Conservation (phyloP, 768 basidiomycete genomes). For the Tricholoma sp. region DNA sequence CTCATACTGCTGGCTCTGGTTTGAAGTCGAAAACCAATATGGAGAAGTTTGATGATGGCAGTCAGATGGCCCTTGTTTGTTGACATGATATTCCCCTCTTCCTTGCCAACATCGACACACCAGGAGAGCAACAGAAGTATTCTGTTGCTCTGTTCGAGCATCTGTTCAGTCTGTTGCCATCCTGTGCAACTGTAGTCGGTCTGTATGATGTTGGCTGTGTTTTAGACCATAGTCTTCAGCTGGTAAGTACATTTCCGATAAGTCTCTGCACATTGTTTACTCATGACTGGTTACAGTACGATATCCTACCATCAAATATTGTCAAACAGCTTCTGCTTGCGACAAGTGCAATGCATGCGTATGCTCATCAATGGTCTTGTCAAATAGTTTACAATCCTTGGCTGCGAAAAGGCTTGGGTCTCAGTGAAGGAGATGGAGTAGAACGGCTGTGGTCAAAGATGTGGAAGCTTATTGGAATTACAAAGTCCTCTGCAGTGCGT, state of each 20-base stretch:
- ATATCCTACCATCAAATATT: constrained; percentile 18
- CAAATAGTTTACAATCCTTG: constrained; percentile 28
- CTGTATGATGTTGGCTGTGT: constrained; percentile 33
- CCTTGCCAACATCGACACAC: constrained; percentile 33
- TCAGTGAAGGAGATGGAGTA: constrained; percentile 28
- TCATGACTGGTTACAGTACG: constrained; percentile 14
- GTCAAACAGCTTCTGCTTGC: constrained; percentile 20
- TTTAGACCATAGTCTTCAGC: constrained; percentile 21
- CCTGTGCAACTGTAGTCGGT: constrained; percentile 17
- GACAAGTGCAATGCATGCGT: constrained; percentile 33
- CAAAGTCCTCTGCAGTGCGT: constrained; percentile 27
- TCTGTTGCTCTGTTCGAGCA: constrained; percentile 27
- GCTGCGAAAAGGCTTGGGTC: constrained; percentile 19
- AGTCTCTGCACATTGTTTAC: neutral
- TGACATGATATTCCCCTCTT: constrained; percentile 31
- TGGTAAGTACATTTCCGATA: constrained; percentile 16
- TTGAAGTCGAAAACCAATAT: constrained; percentile 15
- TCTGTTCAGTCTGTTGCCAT: constrained; percentile 23
- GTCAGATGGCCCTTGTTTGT: constrained; percentile 34
- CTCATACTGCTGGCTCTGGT: constrained; percentile 24
- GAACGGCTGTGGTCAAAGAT: constrained; percentile 30
- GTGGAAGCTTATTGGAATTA: constrained; percentile 28
- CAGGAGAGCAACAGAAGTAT: constrained; percentile 35
- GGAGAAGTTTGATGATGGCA: constrained; percentile 25
- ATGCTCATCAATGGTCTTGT: constrained; percentile 34